Evolutionary conservation across 108 stramenopile genomes (phyloP), one percentile per base, ranked within the genome.

Genomic region (Discostella stelligeroides): DNA sequence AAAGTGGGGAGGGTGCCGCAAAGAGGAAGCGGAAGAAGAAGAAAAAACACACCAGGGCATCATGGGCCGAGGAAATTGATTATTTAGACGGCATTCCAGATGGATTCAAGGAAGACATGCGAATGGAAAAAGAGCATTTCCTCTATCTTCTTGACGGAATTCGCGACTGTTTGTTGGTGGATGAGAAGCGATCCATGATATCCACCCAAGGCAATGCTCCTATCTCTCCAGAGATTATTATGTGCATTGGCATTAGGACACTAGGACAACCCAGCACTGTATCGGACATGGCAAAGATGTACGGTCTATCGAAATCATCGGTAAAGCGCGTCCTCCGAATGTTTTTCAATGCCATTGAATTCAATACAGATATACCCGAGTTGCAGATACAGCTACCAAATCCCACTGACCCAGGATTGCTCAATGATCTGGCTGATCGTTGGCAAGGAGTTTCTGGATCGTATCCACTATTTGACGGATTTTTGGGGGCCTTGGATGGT

Each of bases 201-300:
- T n/a, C n/a, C n/a, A n/a, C n/a, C n/a, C n/a, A n/a, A n/a, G 68
- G 68, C 25, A 69, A 69, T 28, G 68, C 57, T 17, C 68, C 68
- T 20, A 69, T 69, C 6, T 69, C 14, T 45, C 68, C 56, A 18
- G 56, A 69, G 27, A 28, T 69, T 7, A 56, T 69, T 28, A 14
- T 58, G 25, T 41, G 56, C 8, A 23, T n/a, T 28, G 68, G 68
- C 8, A 20, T 69, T 12, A 5, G 45, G 12, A 58, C 47, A 25
- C 29, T 43, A 10, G 45, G 51, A 24, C 23, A 17, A 10, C 42
- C 42, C 6, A 29, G 30, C 37, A 25, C 64, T 0, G 29, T 50
- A 4, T 15, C 30, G 27, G 6, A 21, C 12, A 11, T 65, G 14
- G 47, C 48, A 25, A 29, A 65, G 10, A 8, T 50, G 27, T 55